Base-by-base conservation (phyloP, 495 filamentous ascomycete genomes). In the Hypoxylon rickii region DNA sequence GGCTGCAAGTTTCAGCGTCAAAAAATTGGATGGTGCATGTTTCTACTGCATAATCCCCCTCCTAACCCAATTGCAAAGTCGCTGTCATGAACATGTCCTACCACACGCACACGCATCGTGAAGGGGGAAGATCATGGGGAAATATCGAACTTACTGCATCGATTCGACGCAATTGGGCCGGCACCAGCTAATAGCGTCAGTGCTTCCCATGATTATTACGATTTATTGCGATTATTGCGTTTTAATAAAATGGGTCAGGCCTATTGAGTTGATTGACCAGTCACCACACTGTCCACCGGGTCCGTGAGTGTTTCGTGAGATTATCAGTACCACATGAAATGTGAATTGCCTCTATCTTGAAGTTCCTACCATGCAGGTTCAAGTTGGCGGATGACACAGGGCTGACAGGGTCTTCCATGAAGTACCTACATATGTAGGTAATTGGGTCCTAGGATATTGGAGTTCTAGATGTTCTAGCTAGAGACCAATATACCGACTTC, bases 1-100 rank as follows among this genome's bases (percentile, higher is more conserved):
- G 50, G 61, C 55, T 55, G 61, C 55, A 64, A 44, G 60, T 55
- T 40, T 63, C 49, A 63, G 46, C 3, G 40, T 36, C 13, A 34
- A 51, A 55, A n/a, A 55, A 60, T 51, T 55, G 55, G 41, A 39
- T 60, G 42, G 31, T 60, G 55, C 61, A 51, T 59, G 45, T 44
- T 39, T 63, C 44, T 48, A 46, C 58, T 56, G 51, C 58, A 56
- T 51, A 29, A 4, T 21, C 40, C 44, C 58, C 38, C 32, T 47
- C 56, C 32, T 44, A 41, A 52, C n/a, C 42, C 44, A 42, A 44
- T 52, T 45, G 33, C 20, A 29, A 43, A 26, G 33, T 47, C 4
- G n/a, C 26, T 31, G 41, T 46, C 17, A 39, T 26, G 58, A 36
- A 5, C 13, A 51, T 48, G 50, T 54, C 48, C 44, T 37, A 61